Evolutionary conservation across 1,139 yeast species (phyloP), one percentile per base, ranked within the genome.

Genomic region (Meyerozyma smithsonii): DNA sequence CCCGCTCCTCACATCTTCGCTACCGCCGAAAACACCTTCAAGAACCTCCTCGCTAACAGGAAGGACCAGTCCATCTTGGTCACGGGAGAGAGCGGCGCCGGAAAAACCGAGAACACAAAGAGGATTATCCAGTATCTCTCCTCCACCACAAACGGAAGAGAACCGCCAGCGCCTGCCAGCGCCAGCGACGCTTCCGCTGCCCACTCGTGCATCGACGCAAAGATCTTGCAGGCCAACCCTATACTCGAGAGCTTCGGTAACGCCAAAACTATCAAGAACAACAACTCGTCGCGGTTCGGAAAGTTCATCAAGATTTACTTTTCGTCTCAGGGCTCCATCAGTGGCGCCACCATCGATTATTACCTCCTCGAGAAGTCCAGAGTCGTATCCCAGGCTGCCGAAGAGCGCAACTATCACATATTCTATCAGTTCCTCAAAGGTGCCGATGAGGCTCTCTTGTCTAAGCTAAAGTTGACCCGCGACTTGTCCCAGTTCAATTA

Each of bases 71-170:
- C 95, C 12, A 88, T 94, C 39, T 69, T 94, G 40, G 97, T 94
- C 10, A 94, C 98, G 1, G 99, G 99, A 46, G 99, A 94, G 59
- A 85, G 96, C 21, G 99, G 98, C 46, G 98, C 98, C 0, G 98
- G 98, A 42, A 92, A 92, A 59, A 92, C 98, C 0, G 98, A 92
- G 63, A 92, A 88, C 51, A 92, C 98, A n/a, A 92, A 92, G 60
- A 88, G 86, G 55, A 90, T 92, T 44, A 85, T 94, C 48, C 97
- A 90, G 59, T 92, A 89, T 60, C 71, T 94, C 42, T 88, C 97
- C 0, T 81, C 90, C 5, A 81, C 88, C 37, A 36, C 36, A 38
- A 36, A 21, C 35, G n/a, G 32, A 15, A 10, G 35, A 24, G 14
- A 19, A 28, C 32, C 24, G 19, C 17, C 41, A 5, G 10, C 24